Conservation (phyloP, 768 basidiomycete genomes). For the Naematelia encephala region DNA sequence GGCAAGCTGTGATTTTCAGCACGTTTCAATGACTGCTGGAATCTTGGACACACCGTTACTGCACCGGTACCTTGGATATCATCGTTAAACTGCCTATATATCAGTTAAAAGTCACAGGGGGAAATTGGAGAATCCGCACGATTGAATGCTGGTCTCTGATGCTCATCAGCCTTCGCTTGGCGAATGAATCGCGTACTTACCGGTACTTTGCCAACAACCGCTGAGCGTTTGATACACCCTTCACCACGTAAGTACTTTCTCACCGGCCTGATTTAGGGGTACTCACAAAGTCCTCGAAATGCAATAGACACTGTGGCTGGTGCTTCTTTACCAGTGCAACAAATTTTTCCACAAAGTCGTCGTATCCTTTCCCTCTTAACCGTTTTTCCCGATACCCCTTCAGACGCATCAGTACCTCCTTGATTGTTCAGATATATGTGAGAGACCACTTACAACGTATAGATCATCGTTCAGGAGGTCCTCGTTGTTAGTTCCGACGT, state of each 20-base stretch:
- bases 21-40: background rate
- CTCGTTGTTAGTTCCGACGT: conserved; percentile 52
- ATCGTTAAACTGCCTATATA: conserved; percentile 62
- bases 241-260: conserved; percentile 2
- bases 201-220: conserved; percentile 57
- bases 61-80: conserved; percentile 60
- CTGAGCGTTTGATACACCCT: conserved; percentile 68
- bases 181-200: too few relatives aligned
- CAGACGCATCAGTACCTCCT: too few relatives aligned
- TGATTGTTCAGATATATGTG: background rate
- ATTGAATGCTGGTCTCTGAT: conserved; percentile 29
- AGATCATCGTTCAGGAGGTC: conserved; percentile 36
- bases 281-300: conserved; percentile 76
- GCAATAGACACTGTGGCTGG: conserved; percentile 62
- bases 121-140: too few relatives aligned
- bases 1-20: conserved; percentile 35
- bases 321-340: conserved; percentile 72
- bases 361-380: conserved; percentile 69
- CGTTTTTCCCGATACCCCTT: conserved; percentile 73
- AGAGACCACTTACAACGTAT: conserved; percentile 30
- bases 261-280: background rate
- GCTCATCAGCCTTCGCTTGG: background rate
- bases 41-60: conserved; percentile 37
- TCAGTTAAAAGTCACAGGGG: too few relatives aligned
- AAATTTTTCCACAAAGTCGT: conserved; percentile 76